Conservation (phyloP, 2,329 filamentous ascomycete genomes). For the Phaeosphaeriaceae sp. region DNA sequence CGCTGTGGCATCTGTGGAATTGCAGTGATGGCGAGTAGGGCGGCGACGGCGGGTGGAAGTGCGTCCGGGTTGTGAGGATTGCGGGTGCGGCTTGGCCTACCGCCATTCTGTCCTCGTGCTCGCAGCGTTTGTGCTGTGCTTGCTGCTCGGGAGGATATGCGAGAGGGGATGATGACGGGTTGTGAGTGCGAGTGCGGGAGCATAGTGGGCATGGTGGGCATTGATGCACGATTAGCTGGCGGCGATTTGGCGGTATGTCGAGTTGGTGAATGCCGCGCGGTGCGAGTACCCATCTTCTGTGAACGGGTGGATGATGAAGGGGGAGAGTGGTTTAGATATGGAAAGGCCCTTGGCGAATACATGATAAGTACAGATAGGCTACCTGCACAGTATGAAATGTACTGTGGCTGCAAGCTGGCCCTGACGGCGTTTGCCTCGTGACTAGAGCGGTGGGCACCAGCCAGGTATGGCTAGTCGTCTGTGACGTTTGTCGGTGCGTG, state of each 20-base stretch:
- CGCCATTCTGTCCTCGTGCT: slow-evolving; percentile 38
- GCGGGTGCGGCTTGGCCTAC: slow-evolving; percentile 30
- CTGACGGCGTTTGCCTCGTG: slow-evolving; percentile 35
- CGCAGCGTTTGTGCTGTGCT: slow-evolving; percentile 41
- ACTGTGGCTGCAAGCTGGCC: slow-evolving; percentile 19
- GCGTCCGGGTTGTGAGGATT: slow-evolving; percentile 52
- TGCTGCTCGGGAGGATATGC: slow-evolving; percentile 37
- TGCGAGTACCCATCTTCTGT: slow-evolving; percentile 43
- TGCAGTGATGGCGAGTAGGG: slow-evolving; percentile 64
- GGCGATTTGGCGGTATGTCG: slow-evolving; percentile 19
- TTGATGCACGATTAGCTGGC: slow-evolving; percentile 12
- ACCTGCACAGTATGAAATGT: too few relatives aligned
- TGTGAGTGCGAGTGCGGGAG: slow-evolving; percentile 45
- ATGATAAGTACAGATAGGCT: too few relatives aligned
- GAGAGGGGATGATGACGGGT: slow-evolving; percentile 51
- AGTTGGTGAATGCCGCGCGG: slow-evolving; percentile 23
- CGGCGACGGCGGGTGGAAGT: slow-evolving; percentile 62
- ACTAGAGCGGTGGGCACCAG: slow-evolving; percentile 25
- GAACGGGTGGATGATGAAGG: slow-evolving; percentile 39
- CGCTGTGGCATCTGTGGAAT: slow-evolving; percentile 60
- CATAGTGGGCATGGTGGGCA: slow-evolving; percentile 19
- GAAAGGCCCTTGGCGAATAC: slow-evolving; percentile 54
- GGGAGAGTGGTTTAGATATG: slow-evolving; percentile 46
- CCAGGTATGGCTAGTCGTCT: slow-evolving; percentile 25
- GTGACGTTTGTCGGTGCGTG: slow-evolving; percentile 37